Evolutionary conservation across 192 early-diverging fungal genomes (phyloP), one percentile per base, ranked within the genome.

Genomic region (Backusella sp.): DNA sequence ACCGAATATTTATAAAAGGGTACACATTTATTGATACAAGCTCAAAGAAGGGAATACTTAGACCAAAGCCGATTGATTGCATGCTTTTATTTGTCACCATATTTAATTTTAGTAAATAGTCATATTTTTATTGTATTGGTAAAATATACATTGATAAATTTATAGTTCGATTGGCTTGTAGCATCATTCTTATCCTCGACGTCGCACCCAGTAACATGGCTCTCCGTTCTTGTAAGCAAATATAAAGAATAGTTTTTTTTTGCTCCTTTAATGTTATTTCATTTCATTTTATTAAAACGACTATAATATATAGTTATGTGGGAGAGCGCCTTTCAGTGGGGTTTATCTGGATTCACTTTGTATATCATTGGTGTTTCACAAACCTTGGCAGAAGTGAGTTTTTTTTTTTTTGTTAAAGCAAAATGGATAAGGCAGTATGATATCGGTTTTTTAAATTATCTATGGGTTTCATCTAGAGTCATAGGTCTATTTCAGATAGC

Each of bases 351-450:
- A 4, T 79, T 72, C 59, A 39, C 73, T 30, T 68, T 79, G 5
- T 79, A 79, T 41, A 34, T 74, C 23, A 34, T 79, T 37, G 77
- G 77, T 17, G 74, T 74, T 74, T 72, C 73, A 28, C 77, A 79
- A 52, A 70, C 77, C n/a, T 46, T 79, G 23, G 46, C 77, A 39
- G 77, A 74, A 15, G 77, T 79, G 74, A 32, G 68, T 36, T 6
- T 36, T 36, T 36, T 36, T 36, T 36, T 37, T n/a, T n/a, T n/a
- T n/a, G 1, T 37, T 0, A 30, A 37, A 37, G 36, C 36, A 37
- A 30, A 30, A 30, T 30, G 30, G 30, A 30, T 30, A 30, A 30
- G 30, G 30, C 30, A 30, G 30, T 30, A 30, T 30, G 30, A 1
- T 36, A 30, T 30, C 30, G 30, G 30, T 30, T 30, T 30, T 30